phyloP scores from a whole-genome alignment of 2,329 filamentous ascomycete genomes.

The Fusarium sp. region DNA sequence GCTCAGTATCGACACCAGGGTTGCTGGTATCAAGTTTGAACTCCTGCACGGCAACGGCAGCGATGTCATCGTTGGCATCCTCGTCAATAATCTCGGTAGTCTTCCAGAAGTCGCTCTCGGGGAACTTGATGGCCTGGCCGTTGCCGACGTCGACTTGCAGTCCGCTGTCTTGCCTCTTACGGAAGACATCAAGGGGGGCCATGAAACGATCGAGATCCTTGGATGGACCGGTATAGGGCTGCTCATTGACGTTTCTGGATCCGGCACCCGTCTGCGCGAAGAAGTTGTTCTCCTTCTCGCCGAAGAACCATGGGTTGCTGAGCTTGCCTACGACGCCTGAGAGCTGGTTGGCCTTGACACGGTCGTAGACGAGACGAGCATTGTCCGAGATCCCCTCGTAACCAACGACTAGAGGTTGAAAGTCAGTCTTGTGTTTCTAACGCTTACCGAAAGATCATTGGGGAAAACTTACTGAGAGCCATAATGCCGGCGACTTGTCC shows the following conservation, averaged over 20 bases:
- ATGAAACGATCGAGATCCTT: conserved; percentile 7
- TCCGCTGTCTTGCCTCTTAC: conserved; percentile 8
- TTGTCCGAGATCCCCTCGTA: conserved; percentile 15
- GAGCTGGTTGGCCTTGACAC: conserved; percentile 15
- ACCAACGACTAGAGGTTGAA: conserved; percentile 7
- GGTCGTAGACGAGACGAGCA: conserved; percentile 12
- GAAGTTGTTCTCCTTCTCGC: conserved; percentile 15
- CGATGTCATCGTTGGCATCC: background rate
- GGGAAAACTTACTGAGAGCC: conserved; percentile 16
- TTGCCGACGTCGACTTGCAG: conserved; percentile 3
- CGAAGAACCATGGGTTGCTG: conserved; percentile 13
- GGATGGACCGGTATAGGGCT: conserved; percentile 10
- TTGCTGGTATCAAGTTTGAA: conserved; percentile 16
- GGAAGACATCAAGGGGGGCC: conserved; percentile 5
- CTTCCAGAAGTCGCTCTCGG: conserved; percentile 13
- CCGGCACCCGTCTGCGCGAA: conserved; percentile 9
- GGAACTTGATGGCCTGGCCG: conserved; percentile 5
- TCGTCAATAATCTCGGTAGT: conserved; percentile 10
- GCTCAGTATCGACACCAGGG: conserved; percentile 3
- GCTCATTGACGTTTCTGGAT: conserved; percentile 9
- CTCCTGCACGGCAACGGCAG: conserved; percentile 15
- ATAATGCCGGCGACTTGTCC: conserved; percentile 13
- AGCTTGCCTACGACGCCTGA: conserved; percentile 7
- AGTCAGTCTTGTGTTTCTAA: conserved; percentile 4
- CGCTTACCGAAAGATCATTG: background rate